Base-by-base conservation (phyloP, 2,329 filamentous ascomycete genomes). In the Didymella exigua region DNA sequence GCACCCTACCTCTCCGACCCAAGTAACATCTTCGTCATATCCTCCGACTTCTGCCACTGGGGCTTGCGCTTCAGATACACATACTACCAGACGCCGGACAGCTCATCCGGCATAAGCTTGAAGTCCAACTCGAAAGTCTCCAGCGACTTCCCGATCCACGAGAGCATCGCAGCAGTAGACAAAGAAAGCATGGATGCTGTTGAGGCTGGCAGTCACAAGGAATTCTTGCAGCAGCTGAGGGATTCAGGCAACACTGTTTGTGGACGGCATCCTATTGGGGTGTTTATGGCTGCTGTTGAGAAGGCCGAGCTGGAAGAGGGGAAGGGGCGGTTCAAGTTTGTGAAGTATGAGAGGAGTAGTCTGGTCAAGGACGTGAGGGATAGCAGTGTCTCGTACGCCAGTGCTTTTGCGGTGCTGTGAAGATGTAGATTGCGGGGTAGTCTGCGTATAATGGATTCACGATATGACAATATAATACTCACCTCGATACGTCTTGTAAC, bases 21-120 rank as follows among this genome's bases (percentile, higher is more conserved):
- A 0, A 78, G 82, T 11, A 96, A 90, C 57, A 86, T 88, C 1
- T 97, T 98, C 71, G 84, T 99, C 57, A 84, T 98, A 60, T 95
- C 90, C 73, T 96, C 92, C 1, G 95, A 99, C 74, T 99, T 99
- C 74, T 97, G 93, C 61, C 95, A 99, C 75, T 99, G 95, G 95
- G 95, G 95, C 10, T 66, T 80, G 0, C 83, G 91, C 43, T 99
- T 97, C 75, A 80, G 83, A 50, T 99, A 98, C 75, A 90, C 87
- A 24, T 89, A 89, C 55, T 96, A 97, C 73, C 82, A 86, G 27
- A 78, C 84, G 56, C 68, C 79, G 21, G 63, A 74, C 69, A 58
- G 75, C 78, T 68, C 79, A 60, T 60, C 66, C 5, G 61, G 62
- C 4, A 61, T 49, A 2, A 60, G 66, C 8, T 62, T 75, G 13